Conservation (phyloP, 495 filamentous ascomycete species). For the Hyaloscypha bicolor region DNA sequence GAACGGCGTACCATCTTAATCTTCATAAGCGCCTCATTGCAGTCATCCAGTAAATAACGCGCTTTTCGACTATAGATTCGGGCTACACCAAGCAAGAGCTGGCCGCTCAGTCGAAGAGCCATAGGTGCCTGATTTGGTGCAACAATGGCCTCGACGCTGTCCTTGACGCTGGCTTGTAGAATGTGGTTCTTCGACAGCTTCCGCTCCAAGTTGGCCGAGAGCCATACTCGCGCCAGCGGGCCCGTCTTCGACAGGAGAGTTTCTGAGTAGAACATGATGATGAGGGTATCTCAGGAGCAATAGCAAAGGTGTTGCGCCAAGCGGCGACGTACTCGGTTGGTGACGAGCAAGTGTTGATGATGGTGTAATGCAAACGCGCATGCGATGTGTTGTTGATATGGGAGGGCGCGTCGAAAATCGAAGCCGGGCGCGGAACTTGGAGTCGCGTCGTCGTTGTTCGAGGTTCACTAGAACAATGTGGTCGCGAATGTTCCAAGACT, state of each 20-base stretch:
- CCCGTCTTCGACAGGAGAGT: conserved; percentile 94
- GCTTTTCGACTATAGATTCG: conserved; percentile 97
- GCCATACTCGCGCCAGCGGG: conserved; percentile 95
- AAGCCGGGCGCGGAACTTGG: background rate
- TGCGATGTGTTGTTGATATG: conserved; percentile 34
- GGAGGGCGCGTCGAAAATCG: conserved; percentile 21
- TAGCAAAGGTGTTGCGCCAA: conserved; percentile 31
- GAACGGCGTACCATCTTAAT: conserved; percentile 84
- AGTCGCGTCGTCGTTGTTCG: background rate
- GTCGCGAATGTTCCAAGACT: conserved; percentile 7
- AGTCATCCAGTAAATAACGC: conserved; percentile 93
- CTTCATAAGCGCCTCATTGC: conserved; percentile 94
- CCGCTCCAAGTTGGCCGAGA: conserved; percentile 95
- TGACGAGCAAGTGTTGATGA: conserved; percentile 27
- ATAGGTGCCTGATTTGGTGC: conserved; percentile 92
- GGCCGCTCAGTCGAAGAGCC: conserved; percentile 90
- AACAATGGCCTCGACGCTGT: conserved; percentile 92
- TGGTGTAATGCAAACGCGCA: conserved; percentile 39
- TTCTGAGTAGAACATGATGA: conserved; percentile 94
- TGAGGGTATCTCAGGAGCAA: conserved; percentile 16
- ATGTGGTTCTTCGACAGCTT: conserved; percentile 96
- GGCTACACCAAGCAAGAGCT: conserved; percentile 92
- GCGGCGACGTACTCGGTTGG: conserved; percentile 24
- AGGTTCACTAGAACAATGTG: background rate
- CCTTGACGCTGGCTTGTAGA: conserved; percentile 86